phyloP scores from a whole-genome alignment of 331 rosid species.

The Acacia pycnantha region DNA sequence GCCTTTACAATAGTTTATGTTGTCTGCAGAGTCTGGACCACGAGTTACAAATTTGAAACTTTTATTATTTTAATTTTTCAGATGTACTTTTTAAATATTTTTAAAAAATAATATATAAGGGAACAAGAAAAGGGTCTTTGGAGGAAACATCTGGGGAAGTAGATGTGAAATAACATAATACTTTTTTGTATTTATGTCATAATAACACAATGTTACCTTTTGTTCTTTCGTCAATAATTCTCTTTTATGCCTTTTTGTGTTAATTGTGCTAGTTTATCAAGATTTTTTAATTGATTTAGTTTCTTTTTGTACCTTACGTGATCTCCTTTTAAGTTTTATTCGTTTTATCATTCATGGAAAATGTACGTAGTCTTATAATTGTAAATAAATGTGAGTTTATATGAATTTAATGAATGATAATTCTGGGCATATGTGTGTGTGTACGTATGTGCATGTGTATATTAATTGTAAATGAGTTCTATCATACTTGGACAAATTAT shows the following conservation, averaged over 20 bases:
- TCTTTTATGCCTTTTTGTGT: neutral
- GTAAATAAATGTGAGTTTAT: neutral
- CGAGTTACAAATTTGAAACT: neutral
- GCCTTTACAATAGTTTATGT: neutral
- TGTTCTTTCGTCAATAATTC: neutral
- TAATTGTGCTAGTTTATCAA: neutral
- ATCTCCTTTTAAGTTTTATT: neutral
- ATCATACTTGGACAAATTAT: neutral
- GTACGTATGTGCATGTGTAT: neutral
- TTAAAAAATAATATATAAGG: neutral
- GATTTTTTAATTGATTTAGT: neutral
- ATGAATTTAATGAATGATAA: too few relatives aligned
- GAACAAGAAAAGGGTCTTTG: neutral
- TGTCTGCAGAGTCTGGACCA: neutral
- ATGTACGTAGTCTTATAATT: neutral
- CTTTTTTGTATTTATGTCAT: neutral
- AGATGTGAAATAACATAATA: neutral
- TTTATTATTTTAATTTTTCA: neutral
- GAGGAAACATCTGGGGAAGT: neutral
- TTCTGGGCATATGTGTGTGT: neutral
- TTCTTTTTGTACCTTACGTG: neutral
- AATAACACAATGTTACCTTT: neutral
- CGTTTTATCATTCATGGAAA: neutral
- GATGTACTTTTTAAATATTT: neutral
- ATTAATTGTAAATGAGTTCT: too few relatives aligned